Evolutionary conservation across 1,139 yeast species (phyloP).

Genomic region (Suhomyces atakaporum): DNA sequence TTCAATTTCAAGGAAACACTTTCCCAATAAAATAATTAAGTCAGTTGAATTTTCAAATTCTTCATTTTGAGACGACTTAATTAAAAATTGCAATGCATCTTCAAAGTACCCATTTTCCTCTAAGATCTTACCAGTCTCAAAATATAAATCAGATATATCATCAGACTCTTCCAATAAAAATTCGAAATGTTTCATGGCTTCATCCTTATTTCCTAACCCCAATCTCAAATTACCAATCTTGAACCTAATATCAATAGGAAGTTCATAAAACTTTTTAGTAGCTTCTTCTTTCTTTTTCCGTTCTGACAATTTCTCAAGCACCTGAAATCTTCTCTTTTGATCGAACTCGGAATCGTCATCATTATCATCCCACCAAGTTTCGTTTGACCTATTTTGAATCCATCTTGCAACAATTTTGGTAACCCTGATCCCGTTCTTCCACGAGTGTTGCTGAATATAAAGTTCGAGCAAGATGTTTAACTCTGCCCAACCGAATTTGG

Average conservation of each 20-base stretch:
- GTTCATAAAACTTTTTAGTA: conserved; percentile 36
- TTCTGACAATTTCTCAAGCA: conserved; percentile 19
- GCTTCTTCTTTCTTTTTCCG: conserved; percentile 25
- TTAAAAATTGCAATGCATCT: conserved; percentile 70
- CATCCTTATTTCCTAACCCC: conserved; percentile 61
- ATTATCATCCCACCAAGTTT: conserved; percentile 81
- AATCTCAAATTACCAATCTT: conserved; percentile 77
- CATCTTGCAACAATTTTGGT: conserved; percentile 78
- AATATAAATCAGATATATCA: conserved; percentile 70
- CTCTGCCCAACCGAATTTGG: conserved; percentile 82
- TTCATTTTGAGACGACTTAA: conserved; percentile 53
- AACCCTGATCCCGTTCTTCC: conserved; percentile 61
- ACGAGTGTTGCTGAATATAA: conserved; percentile 66
- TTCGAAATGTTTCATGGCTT: conserved; percentile 72
- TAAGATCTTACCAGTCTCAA: conserved; percentile 74
- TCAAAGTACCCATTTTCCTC: conserved; percentile 67
- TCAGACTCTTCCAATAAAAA: conserved; percentile 56
- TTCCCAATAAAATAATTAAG: conserved; percentile 65
- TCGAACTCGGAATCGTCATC: conserved; percentile 83
- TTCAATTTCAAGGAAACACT: conserved; percentile 74
- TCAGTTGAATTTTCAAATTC: conserved; percentile 49
- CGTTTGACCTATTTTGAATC: conserved; percentile 72
- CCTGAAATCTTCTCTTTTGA: conserved; percentile 53
- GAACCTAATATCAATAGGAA: conserved; percentile 86
- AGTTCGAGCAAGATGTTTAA: conserved; percentile 81